phyloP scores from a whole-genome alignment of 2,329 filamentous ascomycete genomes.

The Fusarium udum region DNA sequence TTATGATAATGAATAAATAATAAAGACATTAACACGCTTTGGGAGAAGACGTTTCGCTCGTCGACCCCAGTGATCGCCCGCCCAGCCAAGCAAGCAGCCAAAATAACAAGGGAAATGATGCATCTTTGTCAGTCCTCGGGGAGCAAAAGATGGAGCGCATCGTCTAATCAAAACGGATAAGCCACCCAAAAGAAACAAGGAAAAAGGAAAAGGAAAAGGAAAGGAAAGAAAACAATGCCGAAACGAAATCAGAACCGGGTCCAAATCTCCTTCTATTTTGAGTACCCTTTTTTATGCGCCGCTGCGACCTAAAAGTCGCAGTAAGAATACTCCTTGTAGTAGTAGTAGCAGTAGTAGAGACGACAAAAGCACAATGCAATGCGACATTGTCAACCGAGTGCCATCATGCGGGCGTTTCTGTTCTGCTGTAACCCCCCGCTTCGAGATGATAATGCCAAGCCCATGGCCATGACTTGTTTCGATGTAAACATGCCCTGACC shows the following conservation, averaged over 20 bases:
- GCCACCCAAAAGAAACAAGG: conserved; percentile 2
- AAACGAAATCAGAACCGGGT: background rate
- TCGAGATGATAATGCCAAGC: background rate
- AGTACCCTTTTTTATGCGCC: conserved; percentile 19
- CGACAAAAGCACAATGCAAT: background rate
- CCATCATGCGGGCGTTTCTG: conserved; percentile 7
- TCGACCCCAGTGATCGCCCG: conserved; percentile 7
- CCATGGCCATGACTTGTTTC: background rate
- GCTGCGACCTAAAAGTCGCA: conserved; percentile 27
- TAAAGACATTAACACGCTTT: conserved; percentile 24
- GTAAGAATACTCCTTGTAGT: conserved; percentile 15
- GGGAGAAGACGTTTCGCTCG: background rate
- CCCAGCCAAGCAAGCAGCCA: background rate
- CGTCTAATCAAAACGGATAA: conserved; percentile 28
- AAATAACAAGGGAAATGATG: conserved; percentile 24
- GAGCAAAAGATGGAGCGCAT: conserved; percentile 25
- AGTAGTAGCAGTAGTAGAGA: background rate
- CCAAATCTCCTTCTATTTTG: background rate
- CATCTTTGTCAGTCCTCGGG: conserved; percentile 25
- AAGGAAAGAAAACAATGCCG: background rate
- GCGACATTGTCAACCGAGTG: background rate
- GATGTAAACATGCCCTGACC: background rate
- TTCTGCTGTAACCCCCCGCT: background rate
- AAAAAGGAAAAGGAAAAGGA: background rate
- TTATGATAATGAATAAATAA: conserved; percentile 15